Evolutionary conservation across 2,329 filamentous ascomycete genomes (phyloP), one percentile per base, ranked within the genome.

Genomic region (Fusarium sp.): DNA sequence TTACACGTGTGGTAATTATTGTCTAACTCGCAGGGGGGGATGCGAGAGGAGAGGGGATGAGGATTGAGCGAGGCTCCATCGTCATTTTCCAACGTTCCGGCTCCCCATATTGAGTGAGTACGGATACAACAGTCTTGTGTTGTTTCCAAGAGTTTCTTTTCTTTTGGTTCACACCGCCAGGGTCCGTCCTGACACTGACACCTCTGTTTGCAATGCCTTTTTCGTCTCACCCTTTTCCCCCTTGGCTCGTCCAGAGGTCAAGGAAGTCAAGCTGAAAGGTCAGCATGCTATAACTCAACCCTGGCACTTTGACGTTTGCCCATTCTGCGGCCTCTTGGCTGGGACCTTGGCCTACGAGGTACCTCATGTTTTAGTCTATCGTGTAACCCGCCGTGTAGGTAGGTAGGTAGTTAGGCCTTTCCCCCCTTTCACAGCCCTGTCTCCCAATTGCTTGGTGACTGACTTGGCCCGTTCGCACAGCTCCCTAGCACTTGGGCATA

Each of bases 391-490:
- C 52, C 44, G 58, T 56, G 53, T 56, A 66, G 57, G 42, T 61
- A 42, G 50, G 50, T 39, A 29, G 11, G 11, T 32, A 32, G 9
- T 49, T 58, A 41, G n/a, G n/a, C n/a, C 41, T 43, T 32, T 28
- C 47, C 60, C 62, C 57, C 46, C 55, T 44, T 49, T 46, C 62
- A 49, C 52, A 58, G 64, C 51, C 61, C 58, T 68, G 67, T 61
- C 58, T 65, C 28, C 49, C 43, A 43, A 42, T 61, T 64, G 53
- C 54, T 54, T 52, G 53, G 55, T 64, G 52, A 46, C 57, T 64
- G 52, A 46, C 57, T 55, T 51, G 61, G 66, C 55, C 59, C 58
- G 66, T 60, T 54, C 66, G 66, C 66, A 64, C 53, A 61, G 58
- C 48, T 68, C 52, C 19, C 64, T 55, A 12, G 25, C 36, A 54